Conservation (phyloP, 768 basidiomycete species). For the Termitomyces heimii region DNA sequence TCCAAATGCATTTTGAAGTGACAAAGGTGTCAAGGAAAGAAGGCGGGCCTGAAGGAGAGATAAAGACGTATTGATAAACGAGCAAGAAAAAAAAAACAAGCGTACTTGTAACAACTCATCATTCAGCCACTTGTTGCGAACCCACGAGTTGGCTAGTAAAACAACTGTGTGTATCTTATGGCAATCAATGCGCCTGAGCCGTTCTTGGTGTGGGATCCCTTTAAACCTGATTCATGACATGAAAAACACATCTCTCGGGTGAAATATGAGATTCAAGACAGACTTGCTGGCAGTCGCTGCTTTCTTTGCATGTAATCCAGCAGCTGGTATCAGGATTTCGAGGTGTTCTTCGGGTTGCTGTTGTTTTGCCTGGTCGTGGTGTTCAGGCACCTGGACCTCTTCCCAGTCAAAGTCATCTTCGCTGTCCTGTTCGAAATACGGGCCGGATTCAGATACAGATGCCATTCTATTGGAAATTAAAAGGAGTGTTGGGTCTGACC, state of each 20-base stretch:
- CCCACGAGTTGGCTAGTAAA: conserved; percentile 67
- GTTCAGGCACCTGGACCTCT: conserved; percentile 58
- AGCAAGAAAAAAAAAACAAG: conserved; percentile 11
- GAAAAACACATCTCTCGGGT: conserved; percentile 8
- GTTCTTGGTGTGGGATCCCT: conserved; percentile 58
- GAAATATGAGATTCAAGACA: conserved; percentile 16
- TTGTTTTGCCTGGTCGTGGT: conserved; percentile 16
- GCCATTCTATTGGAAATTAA: conserved; percentile 9
- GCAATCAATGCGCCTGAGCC: conserved; percentile 66
- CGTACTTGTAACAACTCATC: conserved; percentile 78
- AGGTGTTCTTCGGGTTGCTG: conserved; percentile 30
- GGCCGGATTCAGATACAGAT: conserved; percentile 12
- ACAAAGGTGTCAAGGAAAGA: conserved; percentile 77
- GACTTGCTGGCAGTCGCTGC: conserved; percentile 37
- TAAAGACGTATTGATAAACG: neutral
- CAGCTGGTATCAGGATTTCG: conserved; percentile 62
- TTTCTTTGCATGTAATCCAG: conserved; percentile 28
- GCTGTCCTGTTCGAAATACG: conserved; percentile 27
- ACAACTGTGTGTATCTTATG: conserved; percentile 88
- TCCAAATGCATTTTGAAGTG: conserved; percentile 74
- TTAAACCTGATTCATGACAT: conserved; percentile 30
- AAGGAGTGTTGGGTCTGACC: conserved; percentile 1
- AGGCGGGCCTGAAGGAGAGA: conserved; percentile 67
- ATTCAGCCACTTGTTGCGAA: conserved; percentile 82
- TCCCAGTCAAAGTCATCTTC: conserved; percentile 82